phyloP scores from a whole-genome alignment of 768 basidiomycete genomes.

The Suillus subaureus region DNA sequence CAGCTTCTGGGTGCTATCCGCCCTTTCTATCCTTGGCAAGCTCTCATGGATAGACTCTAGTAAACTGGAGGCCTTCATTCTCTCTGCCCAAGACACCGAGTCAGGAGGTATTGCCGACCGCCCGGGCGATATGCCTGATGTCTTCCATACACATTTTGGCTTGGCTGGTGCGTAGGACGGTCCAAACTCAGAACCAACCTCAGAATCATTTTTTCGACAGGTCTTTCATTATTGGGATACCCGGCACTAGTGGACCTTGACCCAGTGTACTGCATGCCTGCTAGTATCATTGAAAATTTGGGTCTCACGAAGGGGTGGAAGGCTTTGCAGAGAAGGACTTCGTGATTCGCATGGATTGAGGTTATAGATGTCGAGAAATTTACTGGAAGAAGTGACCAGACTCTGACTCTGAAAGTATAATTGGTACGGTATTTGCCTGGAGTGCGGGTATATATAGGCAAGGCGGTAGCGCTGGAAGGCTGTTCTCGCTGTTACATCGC shows the following conservation, averaged over 20 bases:
- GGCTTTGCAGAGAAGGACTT: conserved; percentile 30
- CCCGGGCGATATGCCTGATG: conserved; percentile 91
- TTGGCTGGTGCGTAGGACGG: conserved; percentile 61
- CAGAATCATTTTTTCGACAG: conserved; percentile 38
- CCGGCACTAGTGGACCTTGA: conserved; percentile 84
- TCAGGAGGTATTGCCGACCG: conserved; percentile 93
- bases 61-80: conserved; percentile 78
- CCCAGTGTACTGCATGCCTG: conserved; percentile 89
- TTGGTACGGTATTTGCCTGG: background rate
- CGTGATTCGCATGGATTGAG: conserved; percentile 8
- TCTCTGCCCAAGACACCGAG: conserved; percentile 89
- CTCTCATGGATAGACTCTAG: conserved; percentile 86
- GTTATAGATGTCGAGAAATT: background rate
- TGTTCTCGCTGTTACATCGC: background rate
- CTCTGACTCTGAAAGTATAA: background rate
- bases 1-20: conserved; percentile 94
- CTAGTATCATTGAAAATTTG: conserved; percentile 61
- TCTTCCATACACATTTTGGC: conserved; percentile 97
- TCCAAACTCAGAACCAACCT: background rate
- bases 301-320: conserved; percentile 62
- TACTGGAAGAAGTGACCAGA: background rate
- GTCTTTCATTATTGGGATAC: conserved; percentile 87
- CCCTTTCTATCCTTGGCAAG: conserved; percentile 81
- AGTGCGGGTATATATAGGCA: background rate
- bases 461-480: background rate